These are phyloP conservation scores for Umbelopsis sp. DNA, from an alignment of 371 early-diverging fungal species.

Conservation along the genomic window DNA sequence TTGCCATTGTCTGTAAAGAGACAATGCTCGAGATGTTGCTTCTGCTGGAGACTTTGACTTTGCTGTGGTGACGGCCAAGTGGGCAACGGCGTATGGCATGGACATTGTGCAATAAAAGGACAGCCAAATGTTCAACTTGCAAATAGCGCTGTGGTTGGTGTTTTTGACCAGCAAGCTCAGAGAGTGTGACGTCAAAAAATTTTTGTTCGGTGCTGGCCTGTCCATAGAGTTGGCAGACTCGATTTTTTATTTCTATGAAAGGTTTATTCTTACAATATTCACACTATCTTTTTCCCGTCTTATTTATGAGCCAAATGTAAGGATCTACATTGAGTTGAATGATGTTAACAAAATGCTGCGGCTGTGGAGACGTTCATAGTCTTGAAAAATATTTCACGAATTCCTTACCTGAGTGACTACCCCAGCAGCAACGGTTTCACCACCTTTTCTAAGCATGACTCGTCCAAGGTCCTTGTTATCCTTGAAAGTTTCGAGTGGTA, in stretches of 20 bases:
- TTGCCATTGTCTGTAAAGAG: constrained; percentile 71
- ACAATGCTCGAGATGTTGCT: constrained; percentile 60
- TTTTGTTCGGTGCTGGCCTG: not conserved
- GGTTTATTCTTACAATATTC: too few relatives aligned
- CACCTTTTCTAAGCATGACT: constrained; percentile 83
- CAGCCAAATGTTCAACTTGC: not conserved
- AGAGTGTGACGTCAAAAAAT: constrained; percentile 11
- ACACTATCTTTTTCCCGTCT: not conserved
- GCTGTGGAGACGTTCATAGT: not conserved
- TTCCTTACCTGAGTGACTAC: constrained; percentile 69
- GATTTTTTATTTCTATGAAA: too few relatives aligned
- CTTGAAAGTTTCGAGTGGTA: constrained; percentile 86
- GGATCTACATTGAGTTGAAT: not conserved
- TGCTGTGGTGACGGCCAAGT: constrained; percentile 59
- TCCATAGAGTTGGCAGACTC: too few relatives aligned
- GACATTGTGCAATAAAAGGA: constrained; percentile 14
- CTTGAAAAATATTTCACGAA: too few relatives aligned
- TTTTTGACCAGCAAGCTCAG: not conserved
- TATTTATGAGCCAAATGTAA: constrained; percentile 13
- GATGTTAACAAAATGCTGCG: not conserved
- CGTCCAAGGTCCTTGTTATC: constrained; percentile 89
- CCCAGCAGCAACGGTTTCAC: constrained; percentile 92
- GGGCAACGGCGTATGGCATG: constrained; percentile 32
- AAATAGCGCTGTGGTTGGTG: not conserved
- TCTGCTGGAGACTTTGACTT: constrained; percentile 59